A percentile compares a stretch with the other conserved stretches of the same genome.
These are phyloP conservation scores for Sphaceloma murrayae DNA, from an alignment of 2,329 filamentous ascomycete genomes.

Conservation along the genomic window DNA sequence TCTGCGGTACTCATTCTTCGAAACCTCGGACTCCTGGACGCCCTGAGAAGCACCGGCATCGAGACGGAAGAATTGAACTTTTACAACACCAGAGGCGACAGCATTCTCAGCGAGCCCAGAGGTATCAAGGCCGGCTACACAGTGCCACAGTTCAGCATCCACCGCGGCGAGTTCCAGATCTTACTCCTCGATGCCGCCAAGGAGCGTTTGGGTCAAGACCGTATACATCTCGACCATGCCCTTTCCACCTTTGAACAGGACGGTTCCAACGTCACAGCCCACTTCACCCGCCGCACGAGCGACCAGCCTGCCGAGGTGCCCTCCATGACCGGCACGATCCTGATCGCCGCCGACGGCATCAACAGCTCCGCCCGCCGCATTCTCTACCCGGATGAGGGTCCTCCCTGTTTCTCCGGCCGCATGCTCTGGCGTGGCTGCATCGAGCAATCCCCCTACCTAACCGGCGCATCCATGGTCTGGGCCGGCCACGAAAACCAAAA, in stretches of 20 bases:
- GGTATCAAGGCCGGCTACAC: conserved; percentile 35
- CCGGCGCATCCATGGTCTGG: conserved; percentile 38
- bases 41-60: conserved; percentile 34
- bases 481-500: conserved; percentile 40
- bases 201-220: conserved; percentile 32
- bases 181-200: conserved; percentile 35
- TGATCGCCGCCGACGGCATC: conserved; percentile 39
- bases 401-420: conserved; percentile 37
- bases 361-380: conserved; percentile 35
- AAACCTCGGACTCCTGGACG: conserved; percentile 35
- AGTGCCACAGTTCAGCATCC: conserved; percentile 38
- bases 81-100: conserved; percentile 37
- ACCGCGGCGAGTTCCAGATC: conserved; percentile 40
- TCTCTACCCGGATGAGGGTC: conserved; percentile 38
- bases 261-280: conserved; percentile 31
- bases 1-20: conserved; percentile 38
- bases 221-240: conserved; percentile 34
- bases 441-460: conserved; percentile 34
- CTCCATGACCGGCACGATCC: conserved; percentile 28
- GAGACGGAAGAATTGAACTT: conserved; percentile 38
- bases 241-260: conserved; percentile 32
- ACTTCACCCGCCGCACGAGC: conserved; percentile 28
- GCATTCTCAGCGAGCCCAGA: conserved; percentile 36
- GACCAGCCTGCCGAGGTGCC: conserved; percentile 25
- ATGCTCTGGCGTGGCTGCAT: conserved; percentile 40